Evolutionary conservation across 2,329 filamentous ascomycete species (phyloP), one percentile per base, ranked within the genome.

Genomic region (Colletotrichum tropicicola): DNA sequence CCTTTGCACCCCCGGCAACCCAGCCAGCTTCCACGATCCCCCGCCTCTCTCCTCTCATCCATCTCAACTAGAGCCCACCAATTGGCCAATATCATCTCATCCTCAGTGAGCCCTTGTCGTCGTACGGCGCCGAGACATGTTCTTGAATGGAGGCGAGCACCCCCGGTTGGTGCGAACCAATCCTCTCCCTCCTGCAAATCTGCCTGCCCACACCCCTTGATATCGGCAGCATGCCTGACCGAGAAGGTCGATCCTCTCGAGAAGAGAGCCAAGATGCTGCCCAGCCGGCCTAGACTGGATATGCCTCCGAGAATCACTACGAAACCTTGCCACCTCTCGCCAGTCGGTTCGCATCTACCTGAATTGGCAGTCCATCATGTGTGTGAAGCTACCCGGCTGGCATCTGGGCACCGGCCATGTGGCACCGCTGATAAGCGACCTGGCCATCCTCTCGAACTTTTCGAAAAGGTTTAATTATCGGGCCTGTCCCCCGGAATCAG

Each of bases 231-330:
- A 59, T 67, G 39, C 65, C 65, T 65, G 65, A 51, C 65, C 44
- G 48, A 67, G 65, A 65, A 67, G 65, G 65, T 67, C 53, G 37
- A 65, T 60, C 43, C 43, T 60, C n/a, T 55, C 35, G 12, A 54
- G 17, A 15, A 44, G 32, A n/a, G 25, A 32, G 61, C 61, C 61
- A 65, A 65, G 61, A 55, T 41, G 48, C 21, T 23, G 61, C 57
- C 61, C 49, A 65, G 61, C 8, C 48, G 61, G 17, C 49, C 61
- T 55, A 55, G 43, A 61, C 32, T 51, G 28, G 61, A 57, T 10
- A 30, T 51, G 61, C 35, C 21, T 37, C 56, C 57, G 49, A 54
- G 28, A n/a, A 49, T 27, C 43, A 60, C 23, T 49, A 48, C 43
- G 43, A n/a, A 51, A 65, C 41, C 61, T 65, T 65, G 61, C 61